Evolutionary conservation across 768 basidiomycete species (phyloP).

Genomic region (Mycena floridula): DNA sequence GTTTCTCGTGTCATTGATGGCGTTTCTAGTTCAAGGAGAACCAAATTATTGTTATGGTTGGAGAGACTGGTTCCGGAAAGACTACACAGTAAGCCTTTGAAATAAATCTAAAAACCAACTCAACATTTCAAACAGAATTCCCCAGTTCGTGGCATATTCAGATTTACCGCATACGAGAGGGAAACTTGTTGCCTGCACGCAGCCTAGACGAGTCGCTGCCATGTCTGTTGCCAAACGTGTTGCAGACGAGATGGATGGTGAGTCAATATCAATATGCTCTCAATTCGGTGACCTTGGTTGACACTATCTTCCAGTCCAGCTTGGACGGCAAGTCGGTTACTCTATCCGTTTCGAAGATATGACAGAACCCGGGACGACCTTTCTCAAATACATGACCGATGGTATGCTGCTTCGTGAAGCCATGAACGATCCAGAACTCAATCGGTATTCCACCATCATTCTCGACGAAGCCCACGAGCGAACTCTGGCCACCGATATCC

Average conservation of each 20-base stretch:
- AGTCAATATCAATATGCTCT: constrained; percentile 19
- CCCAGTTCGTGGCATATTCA: constrained; percentile 92
- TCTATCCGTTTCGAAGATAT: constrained; percentile 98
- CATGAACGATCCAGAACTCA: constrained; percentile 90
- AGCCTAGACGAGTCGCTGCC: constrained; percentile 92
- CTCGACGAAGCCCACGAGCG: constrained; percentile 99
- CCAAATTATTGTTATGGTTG: constrained; percentile 87
- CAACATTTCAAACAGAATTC: constrained; percentile 57
- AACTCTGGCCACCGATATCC: constrained; percentile 94
- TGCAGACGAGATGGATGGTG: constrained; percentile 98
- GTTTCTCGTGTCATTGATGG: constrained; percentile 11
- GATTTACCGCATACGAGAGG: constrained; percentile 88
- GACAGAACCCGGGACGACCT: constrained; percentile 85
- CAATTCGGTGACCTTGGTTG: constrained; percentile 3
- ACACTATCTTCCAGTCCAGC: constrained; percentile 54
- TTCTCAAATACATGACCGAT: constrained; percentile 99
- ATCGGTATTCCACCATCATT: constrained; percentile 94
- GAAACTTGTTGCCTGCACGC: constrained; percentile 93
- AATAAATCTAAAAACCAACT: constrained; percentile 5
- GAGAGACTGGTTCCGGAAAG: constrained; percentile 95
- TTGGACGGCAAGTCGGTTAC: constrained; percentile 95
- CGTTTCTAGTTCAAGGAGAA: constrained; percentile 55
- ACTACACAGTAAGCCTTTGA: constrained; percentile 76
- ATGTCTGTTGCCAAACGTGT: constrained; percentile 99
- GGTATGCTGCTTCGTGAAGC: constrained; percentile 98